These are phyloP conservation scores for Rostrohypoxylon terebratum DNA, from an alignment of 495 filamentous ascomycete genomes.

Conservation along the genomic window DNA sequence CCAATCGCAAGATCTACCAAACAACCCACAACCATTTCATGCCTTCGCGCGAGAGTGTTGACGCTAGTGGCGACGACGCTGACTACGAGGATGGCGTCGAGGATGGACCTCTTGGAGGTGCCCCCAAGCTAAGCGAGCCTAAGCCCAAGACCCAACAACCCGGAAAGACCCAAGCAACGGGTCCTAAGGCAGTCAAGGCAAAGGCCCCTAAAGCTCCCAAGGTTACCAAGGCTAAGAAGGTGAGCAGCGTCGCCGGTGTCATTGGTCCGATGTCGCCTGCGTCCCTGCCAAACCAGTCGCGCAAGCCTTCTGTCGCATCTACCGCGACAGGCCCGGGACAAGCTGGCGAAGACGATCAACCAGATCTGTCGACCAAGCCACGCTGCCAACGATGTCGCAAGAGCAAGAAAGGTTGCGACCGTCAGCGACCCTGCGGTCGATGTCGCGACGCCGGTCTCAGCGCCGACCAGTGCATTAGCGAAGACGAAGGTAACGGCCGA, in stretches of 20 bases:
- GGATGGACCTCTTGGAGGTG: constrained; percentile 34
- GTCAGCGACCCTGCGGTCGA: constrained; percentile 91
- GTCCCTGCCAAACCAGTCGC: constrained; percentile 71
- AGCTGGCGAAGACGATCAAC: constrained; percentile 79
- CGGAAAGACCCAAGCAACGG: constrained; percentile 58
- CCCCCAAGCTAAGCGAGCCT: constrained; percentile 43
- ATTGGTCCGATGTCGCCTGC: constrained; percentile 74
- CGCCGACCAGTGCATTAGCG: constrained; percentile 91
- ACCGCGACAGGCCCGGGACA: constrained; percentile 73
- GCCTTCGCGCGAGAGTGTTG: constrained; percentile 73
- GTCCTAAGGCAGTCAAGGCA: constrained; percentile 57
- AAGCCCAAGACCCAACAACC: constrained; percentile 54
- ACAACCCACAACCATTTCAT: constrained; percentile 71
- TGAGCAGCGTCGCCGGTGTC: constrained; percentile 45
- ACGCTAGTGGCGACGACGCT: constrained; percentile 77
- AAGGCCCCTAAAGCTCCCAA: constrained; percentile 61
- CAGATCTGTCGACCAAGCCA: constrained; percentile 91
- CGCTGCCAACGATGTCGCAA: constrained; percentile 98
- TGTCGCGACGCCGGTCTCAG: constrained; percentile 96
- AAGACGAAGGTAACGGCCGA: constrained; percentile 95
- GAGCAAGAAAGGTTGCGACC: constrained; percentile 99
- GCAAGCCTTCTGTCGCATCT: constrained; percentile 84
- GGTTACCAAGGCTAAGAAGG: constrained; percentile 68
- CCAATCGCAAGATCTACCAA: constrained; percentile 63
- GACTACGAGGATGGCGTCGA: constrained; percentile 67